Base-by-base conservation (phyloP, 352 stramenopile species). In the Phytophthora sansomeana region DNA sequence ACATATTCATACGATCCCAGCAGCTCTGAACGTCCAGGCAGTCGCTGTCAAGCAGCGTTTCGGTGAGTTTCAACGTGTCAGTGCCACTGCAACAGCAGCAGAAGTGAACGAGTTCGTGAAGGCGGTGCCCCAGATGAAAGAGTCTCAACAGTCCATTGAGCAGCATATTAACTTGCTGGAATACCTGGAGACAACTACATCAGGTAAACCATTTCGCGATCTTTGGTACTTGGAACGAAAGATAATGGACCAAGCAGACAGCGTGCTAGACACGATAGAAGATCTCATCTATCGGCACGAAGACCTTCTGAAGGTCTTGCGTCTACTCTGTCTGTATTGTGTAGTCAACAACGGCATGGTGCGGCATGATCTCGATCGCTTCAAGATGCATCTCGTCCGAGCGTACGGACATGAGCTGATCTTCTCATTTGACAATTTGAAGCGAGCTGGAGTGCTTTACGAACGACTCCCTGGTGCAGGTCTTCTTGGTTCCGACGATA, bases 61-160 rank as follows among this genome's bases (percentile, higher is more conserved):
- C 50, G 58, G 61, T 7, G 62, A 77, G n/a, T 90, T 92, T 38
- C 85, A 92, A 33, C 52, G 41, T 11, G 77, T 74, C 3, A 86
- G 77, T 47, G 41, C 62, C 8, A 74, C 59, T 0, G 83, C 83
- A 2, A 78, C 78, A 0, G 73, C 83, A 3, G 74, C 81, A 26
- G 81, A 93, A 64, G 75, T 93, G 33, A 83, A 92, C 35, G 81
- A 81, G 26, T 91, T 91, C 44, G 78, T 95, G n/a, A 88, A 85
- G 38, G 66, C 52, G 2, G 79, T 92, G 14, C 84, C 84, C 16
- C 63, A 79, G 17, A 83, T 92, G 64, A 89, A 92, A 35, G 55
- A 66, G 26, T 75, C 62, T 0, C 85, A 93, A 38, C 70, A 87
- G 21, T 54, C 72, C 1, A 66, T 92, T 4, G 82, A 90, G 54